Evolutionary conservation across 1,284 basidiomycete species (phyloP).

Genomic region (Microbotryum silenes-acaulis): DNA sequence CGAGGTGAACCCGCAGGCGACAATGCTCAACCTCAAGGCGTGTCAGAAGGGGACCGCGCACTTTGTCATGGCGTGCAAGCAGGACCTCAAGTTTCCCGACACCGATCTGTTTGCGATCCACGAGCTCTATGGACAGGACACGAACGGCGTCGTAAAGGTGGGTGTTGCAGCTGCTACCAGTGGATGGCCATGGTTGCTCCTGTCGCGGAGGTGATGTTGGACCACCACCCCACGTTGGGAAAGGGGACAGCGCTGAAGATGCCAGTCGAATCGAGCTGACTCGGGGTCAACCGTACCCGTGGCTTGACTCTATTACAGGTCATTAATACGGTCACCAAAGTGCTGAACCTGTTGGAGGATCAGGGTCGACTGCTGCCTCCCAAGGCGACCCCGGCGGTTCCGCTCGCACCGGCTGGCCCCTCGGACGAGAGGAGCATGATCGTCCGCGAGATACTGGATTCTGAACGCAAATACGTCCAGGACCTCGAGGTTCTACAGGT

Average conservation of each 20-base stretch:
- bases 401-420: constrained; percentile 34
- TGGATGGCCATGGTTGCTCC: no score
- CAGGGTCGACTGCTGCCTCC: constrained; percentile 55
- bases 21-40: constrained; percentile 68
- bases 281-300: no score
- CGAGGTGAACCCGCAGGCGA: constrained; percentile 58
- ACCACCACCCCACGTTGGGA: not conserved
- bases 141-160: constrained; percentile 92
- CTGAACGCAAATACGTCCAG: constrained; percentile 95
- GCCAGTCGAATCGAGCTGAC: not conserved
- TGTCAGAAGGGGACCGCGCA: constrained; percentile 51
- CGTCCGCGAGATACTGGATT: constrained; percentile 79
- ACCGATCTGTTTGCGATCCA: constrained; percentile 56
- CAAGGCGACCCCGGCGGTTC: constrained; percentile 33
- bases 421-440: constrained; percentile 63
- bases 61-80: constrained; percentile 48
- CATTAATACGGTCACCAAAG: constrained; percentile 79
- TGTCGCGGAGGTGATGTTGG: not conserved
- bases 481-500: constrained; percentile 96
- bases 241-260: not conserved
- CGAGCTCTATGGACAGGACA: constrained; percentile 71
- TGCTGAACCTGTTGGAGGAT: constrained; percentile 72
- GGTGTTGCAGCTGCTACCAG: constrained; percentile 31
- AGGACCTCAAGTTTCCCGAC: constrained; percentile 45
- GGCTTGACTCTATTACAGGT: constrained; percentile 49